These are phyloP conservation scores for Solanum pennellii DNA, from an alignment of 257 asterid species.

Conservation along the genomic window DNA sequence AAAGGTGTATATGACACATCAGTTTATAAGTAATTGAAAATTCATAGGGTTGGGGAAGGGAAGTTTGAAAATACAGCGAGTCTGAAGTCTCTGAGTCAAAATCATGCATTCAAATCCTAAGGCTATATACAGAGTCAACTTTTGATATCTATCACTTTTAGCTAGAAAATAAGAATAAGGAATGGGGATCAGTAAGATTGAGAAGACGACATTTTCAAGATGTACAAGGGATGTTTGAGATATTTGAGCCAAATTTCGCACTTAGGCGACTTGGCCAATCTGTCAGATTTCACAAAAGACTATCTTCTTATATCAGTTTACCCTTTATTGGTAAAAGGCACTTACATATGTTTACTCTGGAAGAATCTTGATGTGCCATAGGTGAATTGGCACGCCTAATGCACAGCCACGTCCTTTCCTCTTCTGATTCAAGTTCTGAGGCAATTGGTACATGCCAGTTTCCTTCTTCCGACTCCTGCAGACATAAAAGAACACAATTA, in stretches of 20 bases:
- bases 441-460: slow-evolving; percentile 79
- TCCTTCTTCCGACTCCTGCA: slow-evolving; percentile 74
- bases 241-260: not conserved
- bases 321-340: not conserved
- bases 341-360: slow-evolving; percentile 25
- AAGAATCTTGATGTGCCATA: slow-evolving; percentile 16
- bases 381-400: slow-evolving; percentile 38
- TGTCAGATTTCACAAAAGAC: not conserved
- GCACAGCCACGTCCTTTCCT: slow-evolving; percentile 64
- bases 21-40: not conserved
- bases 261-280: not conserved
- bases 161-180: not conserved
- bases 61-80: not conserved
- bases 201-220: not conserved
- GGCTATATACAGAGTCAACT: not conserved
- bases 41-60: not conserved
- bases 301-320: not conserved
- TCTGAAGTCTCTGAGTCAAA: not conserved
- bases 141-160: not conserved
- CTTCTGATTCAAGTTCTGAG: slow-evolving; percentile 49
- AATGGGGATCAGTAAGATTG: not conserved
- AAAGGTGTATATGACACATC: not conserved
- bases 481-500: not conserved
- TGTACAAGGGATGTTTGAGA: not conserved
- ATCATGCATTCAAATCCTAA: not conserved